Conservation (phyloP, 2,329 filamentous ascomycete genomes). For the Ascosphaera apis region DNA sequence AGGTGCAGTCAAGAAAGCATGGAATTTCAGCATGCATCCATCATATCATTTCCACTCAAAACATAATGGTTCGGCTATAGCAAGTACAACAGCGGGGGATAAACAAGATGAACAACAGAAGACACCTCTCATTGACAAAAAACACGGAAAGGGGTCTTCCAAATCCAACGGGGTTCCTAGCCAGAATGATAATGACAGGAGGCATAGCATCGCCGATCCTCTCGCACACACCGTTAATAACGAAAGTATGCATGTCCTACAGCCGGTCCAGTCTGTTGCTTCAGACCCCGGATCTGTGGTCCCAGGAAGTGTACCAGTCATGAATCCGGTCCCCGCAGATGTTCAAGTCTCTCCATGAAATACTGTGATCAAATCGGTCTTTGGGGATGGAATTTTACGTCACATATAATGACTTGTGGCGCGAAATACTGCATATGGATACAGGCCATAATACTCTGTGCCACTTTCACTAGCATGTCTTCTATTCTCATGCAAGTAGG, state of each 20-base stretch:
- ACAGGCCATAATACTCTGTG: too few relatives aligned
- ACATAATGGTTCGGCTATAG: background rate
- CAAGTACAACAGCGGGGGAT: background rate
- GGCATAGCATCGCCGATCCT: background rate
- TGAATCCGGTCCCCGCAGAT: too few relatives aligned
- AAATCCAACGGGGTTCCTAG: background rate
- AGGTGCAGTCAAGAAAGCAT: background rate
- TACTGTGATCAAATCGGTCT: too few relatives aligned
- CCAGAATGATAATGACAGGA: background rate
- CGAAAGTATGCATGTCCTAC: background rate
- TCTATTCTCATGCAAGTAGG: too few relatives aligned
- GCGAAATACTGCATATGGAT: too few relatives aligned
- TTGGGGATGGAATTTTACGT: too few relatives aligned
- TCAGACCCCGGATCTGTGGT: background rate
- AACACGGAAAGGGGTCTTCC: background rate
- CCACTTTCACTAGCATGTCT: too few relatives aligned
- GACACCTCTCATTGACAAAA: background rate
- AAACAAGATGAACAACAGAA: background rate
- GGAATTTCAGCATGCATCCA: background rate
- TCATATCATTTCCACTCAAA: background rate
- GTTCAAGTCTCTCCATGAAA: too few relatives aligned
- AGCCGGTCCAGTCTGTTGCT: background rate
- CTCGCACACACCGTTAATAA: background rate
- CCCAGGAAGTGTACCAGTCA: background rate
- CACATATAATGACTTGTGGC: too few relatives aligned